Evolutionary conservation across 352 stramenopile genomes (phyloP).

Genomic region (Sclerospora graminicola): DNA sequence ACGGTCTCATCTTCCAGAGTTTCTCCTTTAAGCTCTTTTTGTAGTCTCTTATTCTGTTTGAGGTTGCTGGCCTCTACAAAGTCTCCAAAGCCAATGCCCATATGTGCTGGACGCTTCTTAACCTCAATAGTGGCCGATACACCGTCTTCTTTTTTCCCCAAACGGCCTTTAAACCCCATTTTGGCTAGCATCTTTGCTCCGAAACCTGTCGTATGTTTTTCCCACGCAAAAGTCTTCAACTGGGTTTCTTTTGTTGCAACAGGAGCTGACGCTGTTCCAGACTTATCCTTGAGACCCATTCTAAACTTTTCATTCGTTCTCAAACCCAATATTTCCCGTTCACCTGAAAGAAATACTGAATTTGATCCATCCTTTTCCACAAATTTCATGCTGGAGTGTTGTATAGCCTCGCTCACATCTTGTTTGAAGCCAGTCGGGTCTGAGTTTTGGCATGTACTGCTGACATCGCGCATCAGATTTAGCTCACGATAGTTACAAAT

Average conservation of each 20-base stretch:
- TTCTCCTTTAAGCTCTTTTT: constrained; percentile 87
- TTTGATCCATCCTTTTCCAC: background rate
- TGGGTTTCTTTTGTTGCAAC: constrained; percentile 2
- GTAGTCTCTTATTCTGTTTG: constrained; percentile 87
- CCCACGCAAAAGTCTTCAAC: constrained; percentile 62
- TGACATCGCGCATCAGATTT: constrained; percentile 12
- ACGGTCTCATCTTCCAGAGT: constrained; percentile 21
- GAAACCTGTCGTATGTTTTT: constrained; percentile 96
- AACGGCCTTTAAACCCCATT: constrained; percentile 91
- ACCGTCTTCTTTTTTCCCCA: constrained; percentile 89
- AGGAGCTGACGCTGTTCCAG: constrained; percentile 1
- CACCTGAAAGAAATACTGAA: background rate
- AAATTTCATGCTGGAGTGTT: constrained; percentile 1
- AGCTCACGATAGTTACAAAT: background rate
- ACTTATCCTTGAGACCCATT: constrained; percentile 6
- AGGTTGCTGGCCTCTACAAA: constrained; percentile 90
- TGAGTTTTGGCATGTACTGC: constrained; percentile 15
- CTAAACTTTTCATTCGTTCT: constrained; percentile 8
- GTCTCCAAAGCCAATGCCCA: constrained; percentile 90
- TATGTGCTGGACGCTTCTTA: constrained; percentile 84
- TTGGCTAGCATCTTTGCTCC: constrained; percentile 93
- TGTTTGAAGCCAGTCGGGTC: background rate
- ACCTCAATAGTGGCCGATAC: constrained; percentile 91
- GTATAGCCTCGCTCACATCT: constrained; percentile 3
- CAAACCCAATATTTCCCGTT: constrained; percentile 3